Conservation (phyloP, 2,329 filamentous ascomycete genomes). For the Cladosporium sp. region DNA sequence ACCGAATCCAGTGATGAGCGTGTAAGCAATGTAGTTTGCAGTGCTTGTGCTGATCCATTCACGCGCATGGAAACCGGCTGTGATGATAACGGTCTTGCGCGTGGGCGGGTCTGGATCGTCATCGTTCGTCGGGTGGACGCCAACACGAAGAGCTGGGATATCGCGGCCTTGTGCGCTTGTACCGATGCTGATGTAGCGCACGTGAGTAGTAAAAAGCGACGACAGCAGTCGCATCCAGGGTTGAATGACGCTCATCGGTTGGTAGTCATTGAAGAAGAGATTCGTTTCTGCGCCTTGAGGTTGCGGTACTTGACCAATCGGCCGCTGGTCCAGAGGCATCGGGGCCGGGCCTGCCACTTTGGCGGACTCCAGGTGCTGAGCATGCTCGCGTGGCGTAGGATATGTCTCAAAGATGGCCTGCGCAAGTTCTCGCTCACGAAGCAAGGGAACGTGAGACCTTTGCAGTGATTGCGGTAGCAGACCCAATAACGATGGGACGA, state of each 20-base stretch:
- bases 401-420: slow-evolving; percentile 74
- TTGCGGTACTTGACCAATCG: slow-evolving; percentile 27
- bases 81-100: slow-evolving; percentile 75
- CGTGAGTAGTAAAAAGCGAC: slow-evolving; percentile 83
- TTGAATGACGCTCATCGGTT: slow-evolving; percentile 76
- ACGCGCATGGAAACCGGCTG: slow-evolving; percentile 83
- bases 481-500: slow-evolving; percentile 72
- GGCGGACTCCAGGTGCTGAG: slow-evolving; percentile 9
- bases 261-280: slow-evolving; percentile 90
- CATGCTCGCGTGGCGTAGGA: slow-evolving; percentile 41
- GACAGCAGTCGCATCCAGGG: slow-evolving; percentile 89
- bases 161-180: slow-evolving; percentile 82
- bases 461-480: slow-evolving; percentile 73
- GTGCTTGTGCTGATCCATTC: slow-evolving; percentile 97
- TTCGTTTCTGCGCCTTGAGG: slow-evolving; percentile 48
- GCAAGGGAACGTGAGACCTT: slow-evolving; percentile 66
- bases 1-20: slow-evolving; percentile 75
- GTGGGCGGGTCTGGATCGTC: slow-evolving; percentile 42
- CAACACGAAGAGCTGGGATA: slow-evolving; percentile 76
- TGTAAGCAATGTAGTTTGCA: slow-evolving; percentile 87
- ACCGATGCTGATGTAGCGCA: slow-evolving; percentile 72
- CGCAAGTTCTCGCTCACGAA: slow-evolving; percentile 67
- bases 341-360: slow-evolving; percentile 10
- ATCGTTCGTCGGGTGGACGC: slow-evolving; percentile 52
- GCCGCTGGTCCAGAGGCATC: slow-evolving; percentile 23